phyloP scores from a whole-genome alignment of 192 early-diverging fungal species.

The Podochytrium sp. region DNA sequence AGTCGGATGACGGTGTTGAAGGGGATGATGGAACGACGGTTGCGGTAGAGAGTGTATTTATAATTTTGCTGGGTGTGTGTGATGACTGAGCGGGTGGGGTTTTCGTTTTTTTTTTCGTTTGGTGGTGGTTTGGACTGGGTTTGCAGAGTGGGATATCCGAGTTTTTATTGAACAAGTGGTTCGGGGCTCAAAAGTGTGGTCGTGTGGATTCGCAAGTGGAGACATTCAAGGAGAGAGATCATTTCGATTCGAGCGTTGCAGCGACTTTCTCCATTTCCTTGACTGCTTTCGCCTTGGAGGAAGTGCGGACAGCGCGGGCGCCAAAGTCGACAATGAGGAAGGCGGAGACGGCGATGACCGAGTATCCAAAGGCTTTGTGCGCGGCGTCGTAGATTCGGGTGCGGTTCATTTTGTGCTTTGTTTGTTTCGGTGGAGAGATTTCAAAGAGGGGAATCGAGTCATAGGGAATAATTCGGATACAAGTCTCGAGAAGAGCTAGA shows the following conservation, averaged over 20 bases:
- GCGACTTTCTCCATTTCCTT: neutral
- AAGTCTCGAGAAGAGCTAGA: too few species aligned
- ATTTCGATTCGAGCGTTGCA: neutral
- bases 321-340: slow-evolving; percentile 1
- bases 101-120: too few species aligned
- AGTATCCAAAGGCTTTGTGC: neutral
- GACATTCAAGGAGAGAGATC: neutral
- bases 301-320: neutral
- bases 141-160: too few species aligned
- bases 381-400: neutral
- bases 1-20: slow-evolving; percentile 18
- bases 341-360: neutral
- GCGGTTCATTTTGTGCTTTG: neutral
- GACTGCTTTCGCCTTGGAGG: neutral
- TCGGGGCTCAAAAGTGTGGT: too few species aligned
- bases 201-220: too few species aligned
- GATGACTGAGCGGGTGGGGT: too few species aligned
- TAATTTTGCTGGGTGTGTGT: too few species aligned
- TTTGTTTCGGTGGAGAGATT: too few species aligned
- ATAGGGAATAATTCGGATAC: too few species aligned
- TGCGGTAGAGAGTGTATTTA: neutral
- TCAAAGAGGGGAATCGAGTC: too few species aligned
- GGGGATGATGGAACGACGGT: slow-evolving; percentile 23
- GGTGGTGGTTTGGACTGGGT: too few species aligned
- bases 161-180: too few species aligned